These are phyloP conservation scores for Phaseolus coccineus DNA, from an alignment of 331 rosid genomes.

Conservation along the genomic window DNA sequence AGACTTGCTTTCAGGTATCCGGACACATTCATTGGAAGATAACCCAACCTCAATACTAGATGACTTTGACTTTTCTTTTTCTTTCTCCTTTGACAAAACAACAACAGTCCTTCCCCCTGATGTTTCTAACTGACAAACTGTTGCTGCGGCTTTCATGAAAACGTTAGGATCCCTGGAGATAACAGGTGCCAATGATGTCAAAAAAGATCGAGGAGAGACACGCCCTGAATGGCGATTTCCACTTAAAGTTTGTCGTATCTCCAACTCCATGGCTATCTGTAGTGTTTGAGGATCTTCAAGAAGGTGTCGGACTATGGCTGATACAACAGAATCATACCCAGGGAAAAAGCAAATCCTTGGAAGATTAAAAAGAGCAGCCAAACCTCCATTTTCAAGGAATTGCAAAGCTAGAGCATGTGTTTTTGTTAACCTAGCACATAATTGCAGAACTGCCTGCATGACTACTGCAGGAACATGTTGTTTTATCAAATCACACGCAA, in stretches of 20 bases:
- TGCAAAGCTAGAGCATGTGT: conserved; percentile 81
- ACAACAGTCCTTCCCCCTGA: conserved; percentile 90
- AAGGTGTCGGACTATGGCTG: conserved; percentile 96
- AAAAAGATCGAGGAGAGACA: conserved; percentile 72
- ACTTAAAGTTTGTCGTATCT: conserved; percentile 82
- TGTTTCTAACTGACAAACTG: conserved; percentile 91
- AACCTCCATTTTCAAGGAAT: conserved; percentile 95
- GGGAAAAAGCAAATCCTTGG: conserved; percentile 89
- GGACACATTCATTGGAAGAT: conserved; percentile 77
- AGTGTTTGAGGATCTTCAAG: conserved; percentile 99
- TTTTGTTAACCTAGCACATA: conserved; percentile 95
- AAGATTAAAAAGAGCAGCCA: conserved; percentile 81
- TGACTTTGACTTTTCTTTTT: conserved; percentile 79
- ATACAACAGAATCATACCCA: conserved; percentile 95
- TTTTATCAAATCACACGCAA: conserved; percentile 93
- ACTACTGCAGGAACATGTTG: conserved; percentile 89
- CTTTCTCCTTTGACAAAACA: conserved; percentile 88
- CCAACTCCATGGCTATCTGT: conserved; percentile 97
- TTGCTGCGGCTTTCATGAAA: conserved; percentile 94
- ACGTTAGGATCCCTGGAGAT: conserved; percentile 92
- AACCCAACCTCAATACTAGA: conserved; percentile 73
- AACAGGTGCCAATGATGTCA: conserved; percentile 93
- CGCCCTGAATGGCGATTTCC: conserved; percentile 91
- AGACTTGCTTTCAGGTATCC: conserved; percentile 81
- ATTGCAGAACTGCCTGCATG: conserved; percentile 98